Conservation (phyloP, 306 rosid species). For the Medicago ruthenica region DNA sequence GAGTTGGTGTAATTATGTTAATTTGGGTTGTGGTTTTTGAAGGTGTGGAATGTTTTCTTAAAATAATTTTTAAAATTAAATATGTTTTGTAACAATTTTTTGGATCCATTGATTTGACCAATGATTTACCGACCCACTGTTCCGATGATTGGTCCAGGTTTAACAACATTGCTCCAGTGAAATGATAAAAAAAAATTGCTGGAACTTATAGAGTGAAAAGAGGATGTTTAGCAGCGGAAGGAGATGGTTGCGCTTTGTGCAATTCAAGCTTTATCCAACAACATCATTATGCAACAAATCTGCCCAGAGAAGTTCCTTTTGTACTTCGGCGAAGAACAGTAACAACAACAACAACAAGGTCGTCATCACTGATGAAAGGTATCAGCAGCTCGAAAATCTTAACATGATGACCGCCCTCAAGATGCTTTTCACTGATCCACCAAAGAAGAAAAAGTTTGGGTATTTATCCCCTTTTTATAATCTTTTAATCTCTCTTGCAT, state of each 20-base stretch:
- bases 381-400: constrained; percentile 68
- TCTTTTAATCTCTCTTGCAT: constrained; percentile 39
- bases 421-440: constrained; percentile 76
- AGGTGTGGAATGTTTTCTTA: neutral
- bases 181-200: neutral
- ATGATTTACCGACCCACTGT: constrained; percentile 6
- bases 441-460: constrained; percentile 80
- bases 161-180: neutral
- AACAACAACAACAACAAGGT: neutral
- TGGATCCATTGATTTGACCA: neutral
- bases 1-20: no score
- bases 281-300: constrained; percentile 45
- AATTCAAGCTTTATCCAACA: constrained; percentile 40
- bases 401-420: constrained; percentile 73
- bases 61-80: neutral
- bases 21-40: no score
- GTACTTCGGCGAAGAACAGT: constrained; percentile 15
- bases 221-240: constrained; percentile 60
- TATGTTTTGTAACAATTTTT: neutral
- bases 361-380: constrained; percentile 47
- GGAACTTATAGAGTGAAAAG: neutral
- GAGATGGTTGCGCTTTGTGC: constrained; percentile 49
- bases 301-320: constrained; percentile 25
- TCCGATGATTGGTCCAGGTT: neutral
- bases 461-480: constrained; percentile 33